A percentile compares a stretch with the other conserved stretches of the same genome.
Evolutionary conservation across 305 asterid genomes (phyloP).

Genomic region (Petunia hybrid): DNA sequence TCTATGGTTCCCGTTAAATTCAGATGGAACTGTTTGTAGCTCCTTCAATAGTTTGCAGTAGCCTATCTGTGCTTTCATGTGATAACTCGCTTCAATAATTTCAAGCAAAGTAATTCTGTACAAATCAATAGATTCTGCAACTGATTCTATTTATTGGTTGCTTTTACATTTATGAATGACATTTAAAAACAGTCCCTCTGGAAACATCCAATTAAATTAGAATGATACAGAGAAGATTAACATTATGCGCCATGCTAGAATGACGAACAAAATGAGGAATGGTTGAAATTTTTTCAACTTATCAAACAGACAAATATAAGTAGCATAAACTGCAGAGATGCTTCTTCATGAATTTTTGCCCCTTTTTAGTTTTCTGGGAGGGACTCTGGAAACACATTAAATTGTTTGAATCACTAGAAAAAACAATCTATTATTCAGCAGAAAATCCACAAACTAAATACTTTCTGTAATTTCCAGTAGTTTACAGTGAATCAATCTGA

Average conservation of each 20-base stretch:
- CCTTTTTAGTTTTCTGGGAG: neutral
- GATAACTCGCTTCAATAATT: conserved; percentile 16
- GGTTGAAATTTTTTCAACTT: neutral
- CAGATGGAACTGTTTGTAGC: conserved; percentile 14
- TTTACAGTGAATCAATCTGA: conserved; percentile 14
- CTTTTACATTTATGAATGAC: neutral
- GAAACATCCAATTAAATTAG: neutral
- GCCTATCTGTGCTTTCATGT: conserved; percentile 9
- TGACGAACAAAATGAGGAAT: neutral
- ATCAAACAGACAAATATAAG: too few relatives aligned
- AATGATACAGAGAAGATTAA: neutral
- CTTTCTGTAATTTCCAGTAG: neutral
- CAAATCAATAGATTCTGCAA: conserved; percentile 14
- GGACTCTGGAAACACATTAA: neutral
- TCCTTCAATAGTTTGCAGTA: neutral
- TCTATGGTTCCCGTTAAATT: conserved; percentile 22
- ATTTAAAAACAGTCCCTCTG: conserved; percentile 1
- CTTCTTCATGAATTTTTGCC: neutral
- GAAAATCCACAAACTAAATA: neutral
- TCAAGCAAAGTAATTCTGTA: conserved; percentile 20
- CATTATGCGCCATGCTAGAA: neutral
- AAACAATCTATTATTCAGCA: neutral
- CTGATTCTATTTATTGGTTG: conserved; percentile 15
- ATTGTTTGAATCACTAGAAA: neutral
- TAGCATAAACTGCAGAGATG: neutral